Evolutionary conservation across 2,329 filamentous ascomycete species (phyloP), one percentile per base, ranked within the genome.

Genomic region (Bipolaris zeicola): DNA sequence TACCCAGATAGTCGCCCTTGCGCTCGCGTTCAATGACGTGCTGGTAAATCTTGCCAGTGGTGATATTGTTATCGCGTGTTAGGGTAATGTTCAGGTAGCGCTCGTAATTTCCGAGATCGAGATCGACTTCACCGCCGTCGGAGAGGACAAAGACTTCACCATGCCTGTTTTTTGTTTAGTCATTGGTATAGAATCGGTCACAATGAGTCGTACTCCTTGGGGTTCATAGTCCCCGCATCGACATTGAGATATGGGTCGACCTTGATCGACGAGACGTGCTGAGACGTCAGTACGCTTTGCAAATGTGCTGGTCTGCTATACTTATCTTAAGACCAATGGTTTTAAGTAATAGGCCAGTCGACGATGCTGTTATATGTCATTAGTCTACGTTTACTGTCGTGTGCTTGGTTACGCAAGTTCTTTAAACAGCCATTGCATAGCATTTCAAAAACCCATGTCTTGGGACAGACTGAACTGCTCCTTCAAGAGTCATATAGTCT

Each of bases 21-120:
- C 87, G 81, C 77, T 89, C 87, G 60, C 86, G 87, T 70, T 92
- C 86, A 68, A 96, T 92, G 51, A 97, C 93, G 69, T 90, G 87
- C 71, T 91, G 84, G 79, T 97, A 98, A 66, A 98, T 92, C 81
- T 98, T 97, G 73, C 95, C 95, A 5, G 94, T 96, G 3, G 95
- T 99, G 78, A 99, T 96, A 78, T 98, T 98, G 81, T 94, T 92
- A 67, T 96, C 92, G 60, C 88, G 83, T 7, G 87, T 91, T 59
- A 98, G 83, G 52, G 88, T 90, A 63, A 94, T 88, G 70, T 89
- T 88, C 52, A 96, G 87, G 74, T 96, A 96, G 41, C 89, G 84
- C 75, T 91, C 89, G 78, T 90, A 91, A 76, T 91, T 91, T 63
- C 89, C 89, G 33, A 91, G 81, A 73, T 91, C 89, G 56, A 91